Conservation (phyloP, 2,329 filamentous ascomycete genomes). For the Calonectria pseudoreteaudii region DNA sequence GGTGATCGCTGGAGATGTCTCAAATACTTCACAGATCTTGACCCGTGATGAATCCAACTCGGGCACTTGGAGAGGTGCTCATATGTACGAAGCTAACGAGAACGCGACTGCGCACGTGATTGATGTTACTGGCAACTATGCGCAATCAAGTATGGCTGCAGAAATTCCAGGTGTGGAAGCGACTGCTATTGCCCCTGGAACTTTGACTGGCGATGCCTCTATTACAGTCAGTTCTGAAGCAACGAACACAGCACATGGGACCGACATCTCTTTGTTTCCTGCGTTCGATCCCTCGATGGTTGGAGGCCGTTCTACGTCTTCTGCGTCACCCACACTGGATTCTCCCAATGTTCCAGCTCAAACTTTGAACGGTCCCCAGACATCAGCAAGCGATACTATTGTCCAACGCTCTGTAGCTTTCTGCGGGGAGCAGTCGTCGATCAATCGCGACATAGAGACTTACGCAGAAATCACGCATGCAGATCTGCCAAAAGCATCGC, state of each 20-base stretch:
- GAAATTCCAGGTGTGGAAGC: background rate
- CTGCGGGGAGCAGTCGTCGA: background rate
- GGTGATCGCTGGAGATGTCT: background rate
- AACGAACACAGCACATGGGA: background rate
- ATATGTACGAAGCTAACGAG: background rate
- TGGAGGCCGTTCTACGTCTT: background rate
- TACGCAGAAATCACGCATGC: background rate
- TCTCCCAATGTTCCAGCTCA: background rate
- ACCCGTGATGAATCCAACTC: background rate
- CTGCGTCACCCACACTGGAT: background rate
- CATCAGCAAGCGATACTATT: background rate
- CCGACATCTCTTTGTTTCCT: background rate
- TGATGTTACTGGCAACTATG: background rate
- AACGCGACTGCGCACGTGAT: background rate
- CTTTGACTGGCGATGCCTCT: background rate
- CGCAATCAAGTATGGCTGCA: too few species aligned
- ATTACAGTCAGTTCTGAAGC: background rate
- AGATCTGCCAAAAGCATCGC: background rate
- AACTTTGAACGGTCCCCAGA: background rate
- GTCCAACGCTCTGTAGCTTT: background rate
- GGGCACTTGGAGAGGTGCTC: background rate
- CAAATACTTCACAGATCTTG: background rate
- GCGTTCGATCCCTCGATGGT: too few species aligned
- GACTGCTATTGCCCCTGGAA: background rate
- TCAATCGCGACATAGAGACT: conserved; percentile 4